These are phyloP conservation scores for Pseudomonodictys pantanalensis DNA, from an alignment of 495 filamentous ascomycete genomes.

Conservation along the genomic window DNA sequence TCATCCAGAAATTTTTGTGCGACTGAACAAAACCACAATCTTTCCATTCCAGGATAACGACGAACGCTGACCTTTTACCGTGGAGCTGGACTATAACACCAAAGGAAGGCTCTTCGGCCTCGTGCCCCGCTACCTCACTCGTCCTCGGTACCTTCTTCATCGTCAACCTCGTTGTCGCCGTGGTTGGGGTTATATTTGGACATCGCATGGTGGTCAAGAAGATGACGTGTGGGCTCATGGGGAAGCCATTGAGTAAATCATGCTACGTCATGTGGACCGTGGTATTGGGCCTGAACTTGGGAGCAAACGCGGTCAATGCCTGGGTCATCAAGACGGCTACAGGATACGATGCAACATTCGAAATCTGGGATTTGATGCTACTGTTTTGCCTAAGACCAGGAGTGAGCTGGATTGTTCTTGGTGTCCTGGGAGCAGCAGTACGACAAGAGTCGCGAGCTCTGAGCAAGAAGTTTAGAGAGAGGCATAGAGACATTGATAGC, in stretches of 20 bases:
- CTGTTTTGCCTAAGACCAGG: neutral
- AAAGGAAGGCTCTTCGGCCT: neutral
- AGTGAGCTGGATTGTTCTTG: neutral
- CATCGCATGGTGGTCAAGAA: neutral
- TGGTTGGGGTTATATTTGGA: neutral
- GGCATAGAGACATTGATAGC: no score
- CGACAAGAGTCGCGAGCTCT: no score
- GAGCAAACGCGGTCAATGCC: constrained; percentile 1
- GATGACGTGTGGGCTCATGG: neutral
- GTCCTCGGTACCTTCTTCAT: neutral
- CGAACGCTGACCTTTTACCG: neutral
- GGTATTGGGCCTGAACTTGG: neutral
- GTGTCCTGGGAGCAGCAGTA: neutral
- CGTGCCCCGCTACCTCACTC: neutral
- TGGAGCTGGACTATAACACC: neutral
- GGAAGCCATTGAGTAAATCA: neutral
- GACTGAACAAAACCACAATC: no score
- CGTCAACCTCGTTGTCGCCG: neutral
- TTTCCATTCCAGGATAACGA: no score
- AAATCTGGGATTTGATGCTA: neutral
- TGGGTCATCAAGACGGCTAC: neutral
- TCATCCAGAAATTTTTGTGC: no score
- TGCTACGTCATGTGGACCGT: neutral
- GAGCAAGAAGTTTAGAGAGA: no score
- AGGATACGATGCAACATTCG: neutral